A percentile compares a stretch with the other conserved stretches of the same genome.
phyloP scores from a whole-genome alignment of 257 asterid species.

The Jacaranda mimosifolia region DNA sequence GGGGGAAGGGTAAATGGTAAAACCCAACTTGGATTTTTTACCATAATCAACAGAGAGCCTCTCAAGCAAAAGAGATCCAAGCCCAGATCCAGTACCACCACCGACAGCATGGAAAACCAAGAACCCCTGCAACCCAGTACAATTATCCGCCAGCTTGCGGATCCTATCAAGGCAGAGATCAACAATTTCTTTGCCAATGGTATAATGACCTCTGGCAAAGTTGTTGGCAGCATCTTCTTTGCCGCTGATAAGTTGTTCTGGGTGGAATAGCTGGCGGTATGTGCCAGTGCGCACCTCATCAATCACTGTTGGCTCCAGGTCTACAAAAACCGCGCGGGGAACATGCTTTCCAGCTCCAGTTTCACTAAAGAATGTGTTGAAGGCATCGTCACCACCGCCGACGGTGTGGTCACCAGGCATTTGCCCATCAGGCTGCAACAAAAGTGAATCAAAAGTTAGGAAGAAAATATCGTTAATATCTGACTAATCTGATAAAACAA shows the following conservation, averaged over 20 bases:
- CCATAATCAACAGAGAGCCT: constrained; percentile 68
- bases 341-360: constrained; percentile 72
- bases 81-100: constrained; percentile 70
- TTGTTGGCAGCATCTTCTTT: constrained; percentile 71
- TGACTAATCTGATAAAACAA: background rate
- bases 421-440: constrained; percentile 67
- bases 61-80: constrained; percentile 62
- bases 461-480: background rate
- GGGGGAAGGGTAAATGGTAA: constrained; percentile 65
- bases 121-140: constrained; percentile 67
- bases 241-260: constrained; percentile 67
- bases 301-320: constrained; percentile 67
- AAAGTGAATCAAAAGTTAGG: constrained; percentile 2
- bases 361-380: constrained; percentile 67
- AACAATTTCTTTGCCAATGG: constrained; percentile 65
- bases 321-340: constrained; percentile 64
- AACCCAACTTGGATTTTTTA: constrained; percentile 60
- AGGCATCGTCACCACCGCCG: constrained; percentile 69
- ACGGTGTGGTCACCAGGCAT: constrained; percentile 66
- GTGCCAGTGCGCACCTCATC: constrained; percentile 69
- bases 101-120: constrained; percentile 69
- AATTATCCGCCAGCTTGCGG: constrained; percentile 67
- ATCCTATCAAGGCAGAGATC: constrained; percentile 68
- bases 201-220: constrained; percentile 71
- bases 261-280: constrained; percentile 69